A percentile compares a stretch with the other conserved stretches of the same genome.
phyloP scores from a whole-genome alignment of 202 grass and related monocot species.

The Musa balbisiana region DNA sequence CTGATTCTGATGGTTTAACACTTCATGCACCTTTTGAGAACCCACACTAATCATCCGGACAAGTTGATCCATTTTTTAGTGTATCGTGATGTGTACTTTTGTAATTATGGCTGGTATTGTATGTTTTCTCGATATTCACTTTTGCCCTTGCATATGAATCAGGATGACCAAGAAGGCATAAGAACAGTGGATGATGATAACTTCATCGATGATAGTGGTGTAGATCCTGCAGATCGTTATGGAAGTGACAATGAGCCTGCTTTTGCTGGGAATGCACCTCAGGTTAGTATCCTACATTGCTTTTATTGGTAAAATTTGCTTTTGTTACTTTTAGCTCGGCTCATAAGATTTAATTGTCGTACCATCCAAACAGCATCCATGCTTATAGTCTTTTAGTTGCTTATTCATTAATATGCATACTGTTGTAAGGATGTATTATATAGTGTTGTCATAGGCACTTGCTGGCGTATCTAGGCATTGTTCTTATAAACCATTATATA shows the following conservation, averaged over 20 bases:
- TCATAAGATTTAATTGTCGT: neutral
- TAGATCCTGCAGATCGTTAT: constrained; percentile 79
- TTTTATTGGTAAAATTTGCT: neutral
- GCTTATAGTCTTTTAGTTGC: neutral
- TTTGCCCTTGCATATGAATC: constrained; percentile 3
- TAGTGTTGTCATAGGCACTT: too few relatives aligned
- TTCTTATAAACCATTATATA: too few relatives aligned
- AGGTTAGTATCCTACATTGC: constrained; percentile 32
- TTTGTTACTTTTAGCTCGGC: neutral
- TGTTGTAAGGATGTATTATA: too few relatives aligned
- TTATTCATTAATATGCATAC: too few relatives aligned
- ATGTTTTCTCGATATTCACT: neutral
- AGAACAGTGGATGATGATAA: constrained; percentile 89
- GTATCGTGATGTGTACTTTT: neutral
- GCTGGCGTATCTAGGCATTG: too few relatives aligned
- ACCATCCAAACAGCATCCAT: neutral
- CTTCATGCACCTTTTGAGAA: too few relatives aligned
- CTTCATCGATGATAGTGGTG: constrained; percentile 89
- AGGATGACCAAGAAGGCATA: constrained; percentile 93
- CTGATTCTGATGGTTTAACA: too few relatives aligned
- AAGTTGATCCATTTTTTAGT: too few relatives aligned
- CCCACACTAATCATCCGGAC: too few relatives aligned
- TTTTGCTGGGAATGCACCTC: constrained; percentile 54
- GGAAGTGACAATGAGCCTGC: constrained; percentile 60
- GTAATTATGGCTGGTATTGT: neutral